Evolutionary conservation across 306 rosid species (phyloP), one percentile per base, ranked within the genome.

Genomic region (Prunus mongolica): DNA sequence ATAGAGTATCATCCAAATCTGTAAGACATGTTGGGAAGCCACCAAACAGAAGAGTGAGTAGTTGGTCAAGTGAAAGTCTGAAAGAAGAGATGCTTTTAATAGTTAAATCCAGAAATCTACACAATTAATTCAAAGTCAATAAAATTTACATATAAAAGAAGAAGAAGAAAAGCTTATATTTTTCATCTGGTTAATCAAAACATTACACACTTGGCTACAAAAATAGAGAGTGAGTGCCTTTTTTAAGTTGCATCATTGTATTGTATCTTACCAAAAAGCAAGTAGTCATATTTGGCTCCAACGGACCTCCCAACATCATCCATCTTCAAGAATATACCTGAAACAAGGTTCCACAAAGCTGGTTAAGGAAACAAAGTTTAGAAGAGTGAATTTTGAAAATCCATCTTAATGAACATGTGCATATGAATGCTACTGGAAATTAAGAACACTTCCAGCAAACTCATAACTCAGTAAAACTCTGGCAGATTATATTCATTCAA

Each of bases 1-100:
- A 91, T 63, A 91, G 94, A 68, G 98, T 93, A 72, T 93, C 98
- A 84, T 93, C 97, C 87, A 93, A 85, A 83, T 93, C 98, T 93
- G 90, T 45, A 45, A 10, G 24, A 56, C 20, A 22, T 56, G 10
- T 38, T 38, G 8, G 44, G 44, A 38, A 38, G 44, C 44, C 44
- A 38, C 44, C 44, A 38, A 38, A 38, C 44, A 38, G 44, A 38
- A 38, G 9, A 38, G 44, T 38, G 44, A 38, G 44, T 38, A 38
- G 44, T 38, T 38, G 44, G 8, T 38, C 9, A 38, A 38, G 9
- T 38, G 44, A 38, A 38, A 38, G 44, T 38, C 41, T 34, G 41
- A 34, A 34, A 34, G 41, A 34, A 34, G 41, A 34, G 41, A 34
- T 34, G 41, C 27, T 19, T 8, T 19, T 56, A 56, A 51, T 51